Evolutionary conservation across 2,329 filamentous ascomycete genomes (phyloP).

Genomic region (Alternaria novae-zelandiae): DNA sequence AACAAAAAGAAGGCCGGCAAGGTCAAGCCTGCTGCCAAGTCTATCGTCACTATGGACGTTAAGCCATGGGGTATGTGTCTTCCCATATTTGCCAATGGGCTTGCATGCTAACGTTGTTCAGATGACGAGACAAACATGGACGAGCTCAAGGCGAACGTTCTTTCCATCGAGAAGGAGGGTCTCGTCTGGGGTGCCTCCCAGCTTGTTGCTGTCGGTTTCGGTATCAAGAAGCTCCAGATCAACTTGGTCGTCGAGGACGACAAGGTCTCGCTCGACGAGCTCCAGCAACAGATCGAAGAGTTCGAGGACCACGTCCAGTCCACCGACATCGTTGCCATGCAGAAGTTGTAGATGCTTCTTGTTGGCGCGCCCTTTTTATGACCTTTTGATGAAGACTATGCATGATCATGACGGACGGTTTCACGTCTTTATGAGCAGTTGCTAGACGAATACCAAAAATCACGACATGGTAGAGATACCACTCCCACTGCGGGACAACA

Average conservation of each 20-base stretch:
- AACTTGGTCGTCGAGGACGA: conserved; percentile 98
- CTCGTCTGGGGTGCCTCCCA: conserved; percentile 95
- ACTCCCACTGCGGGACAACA: conserved; percentile 24
- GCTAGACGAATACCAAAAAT: conserved; percentile 36
- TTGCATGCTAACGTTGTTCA: conserved; percentile 39
- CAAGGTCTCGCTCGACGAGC: conserved; percentile 85
- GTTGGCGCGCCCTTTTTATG: conserved; percentile 6
- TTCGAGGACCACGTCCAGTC: conserved; percentile 98
- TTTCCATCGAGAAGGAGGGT: conserved; percentile 86
- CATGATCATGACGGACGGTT: conserved; percentile 34
- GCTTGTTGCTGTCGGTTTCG: conserved; percentile 89
- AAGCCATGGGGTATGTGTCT: conserved; percentile 93
- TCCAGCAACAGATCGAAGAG: conserved; percentile 83
- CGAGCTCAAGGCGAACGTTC: conserved; percentile 79
- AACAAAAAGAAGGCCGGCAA: conserved; percentile 96
- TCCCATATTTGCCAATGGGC: neutral
- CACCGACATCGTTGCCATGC: conserved; percentile 76
- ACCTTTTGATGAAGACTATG: conserved; percentile 22
- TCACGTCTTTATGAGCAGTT: conserved; percentile 43
- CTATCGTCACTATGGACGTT: conserved; percentile 91
- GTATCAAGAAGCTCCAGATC: conserved; percentile 99
- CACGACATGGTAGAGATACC: conserved; percentile 33
- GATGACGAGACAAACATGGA: conserved; percentile 95
- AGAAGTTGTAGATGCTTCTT: conserved; percentile 47
- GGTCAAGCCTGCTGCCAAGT: conserved; percentile 92